Base-by-base conservation (phyloP, 306 rosid genomes). In the Vigna nakashimae region DNA sequence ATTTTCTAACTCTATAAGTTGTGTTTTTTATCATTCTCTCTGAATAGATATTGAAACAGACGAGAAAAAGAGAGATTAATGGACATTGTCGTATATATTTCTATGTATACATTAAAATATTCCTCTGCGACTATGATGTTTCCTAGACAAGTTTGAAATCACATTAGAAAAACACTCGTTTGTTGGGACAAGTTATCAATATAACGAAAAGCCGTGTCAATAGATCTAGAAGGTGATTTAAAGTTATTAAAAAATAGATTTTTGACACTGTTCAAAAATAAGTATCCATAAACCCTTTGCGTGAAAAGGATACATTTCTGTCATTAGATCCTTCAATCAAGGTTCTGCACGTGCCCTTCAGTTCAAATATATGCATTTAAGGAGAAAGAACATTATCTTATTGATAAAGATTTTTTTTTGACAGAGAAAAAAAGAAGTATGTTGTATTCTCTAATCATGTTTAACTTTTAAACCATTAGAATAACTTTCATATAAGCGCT, bases 271-370 rank as follows among this genome's bases (percentile, higher is more conserved):
- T 78, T 69, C 76, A 73, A 57, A 51, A 43, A 62, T 49, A 59
- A 74, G 81, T 78, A 83, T 74, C 70, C 74, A 28, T 32, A 68
- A 68, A 42, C 65, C 83, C 78, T 83, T 79, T 83, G 74, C 86
- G 76, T 83, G 70, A 45, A 68, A 45, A 74, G 57, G 53, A 51
- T 50, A 74, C 43, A 60, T 74, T 73, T 56, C 55, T 73, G 69
- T 20, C 69, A 52, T 45, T 22, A 9, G 56, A 79, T 74, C 77
- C 74, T 42, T 68, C 40, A 6, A 60, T 51, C 9, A 42, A 34
- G 78, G 81, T 34, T 55, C 5, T 63, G 74, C 87, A 83, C 48
- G 87, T 79, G 84, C 71, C 78, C 43, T 58, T 56, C 70, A n/a
- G 7, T 53, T 82, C 36, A 49, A 64, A 63, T 71, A 77, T 63